phyloP scores from a whole-genome alignment of 805 yeast species.

The Teunomyces cretensis region DNA sequence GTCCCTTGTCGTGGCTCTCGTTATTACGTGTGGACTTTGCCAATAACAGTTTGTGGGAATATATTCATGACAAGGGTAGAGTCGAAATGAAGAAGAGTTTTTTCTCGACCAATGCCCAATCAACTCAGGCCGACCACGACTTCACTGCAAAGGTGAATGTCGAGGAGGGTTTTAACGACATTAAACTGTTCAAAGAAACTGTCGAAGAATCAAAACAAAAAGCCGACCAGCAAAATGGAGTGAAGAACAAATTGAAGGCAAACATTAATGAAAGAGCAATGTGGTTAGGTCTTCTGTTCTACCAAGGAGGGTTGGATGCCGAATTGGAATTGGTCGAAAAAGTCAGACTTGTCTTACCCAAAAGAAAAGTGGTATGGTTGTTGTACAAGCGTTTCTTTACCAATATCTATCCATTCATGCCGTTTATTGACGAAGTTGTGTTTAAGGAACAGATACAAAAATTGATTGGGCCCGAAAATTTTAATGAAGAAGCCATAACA shows the following conservation, averaged over 20 bases:
- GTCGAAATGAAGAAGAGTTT: constrained; percentile 1
- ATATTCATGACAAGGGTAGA: background rate
- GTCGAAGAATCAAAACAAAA: background rate
- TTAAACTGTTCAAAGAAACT: constrained; percentile 7
- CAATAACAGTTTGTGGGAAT: constrained; percentile 16
- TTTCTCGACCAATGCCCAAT: constrained; percentile 1
- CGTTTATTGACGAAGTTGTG: constrained; percentile 27
- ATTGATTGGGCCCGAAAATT: constrained; percentile 17
- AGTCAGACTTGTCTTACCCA: constrained; percentile 21
- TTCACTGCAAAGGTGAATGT: constrained; percentile 9
- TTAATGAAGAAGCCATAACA: constrained; percentile 13
- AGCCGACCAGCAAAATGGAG: background rate
- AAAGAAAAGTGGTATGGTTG: constrained; percentile 23
- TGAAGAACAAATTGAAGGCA: background rate
- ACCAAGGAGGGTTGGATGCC: constrained; percentile 16
- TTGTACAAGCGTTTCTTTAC: constrained; percentile 25
- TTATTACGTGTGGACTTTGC: constrained; percentile 31
- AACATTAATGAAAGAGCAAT: constrained; percentile 16
- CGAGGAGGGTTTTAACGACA: constrained; percentile 8
- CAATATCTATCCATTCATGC: constrained; percentile 26
- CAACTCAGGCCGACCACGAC: constrained; percentile 7
- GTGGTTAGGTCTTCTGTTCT: constrained; percentile 17
- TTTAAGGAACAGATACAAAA: constrained; percentile 17
- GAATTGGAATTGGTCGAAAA: constrained; percentile 19
- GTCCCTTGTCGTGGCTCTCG: constrained; percentile 53